A percentile compares a stretch with the other conserved stretches of the same genome.
Conservation (phyloP, 2,329 filamentous ascomycete genomes). For the Pyrenochaeta sp. region DNA sequence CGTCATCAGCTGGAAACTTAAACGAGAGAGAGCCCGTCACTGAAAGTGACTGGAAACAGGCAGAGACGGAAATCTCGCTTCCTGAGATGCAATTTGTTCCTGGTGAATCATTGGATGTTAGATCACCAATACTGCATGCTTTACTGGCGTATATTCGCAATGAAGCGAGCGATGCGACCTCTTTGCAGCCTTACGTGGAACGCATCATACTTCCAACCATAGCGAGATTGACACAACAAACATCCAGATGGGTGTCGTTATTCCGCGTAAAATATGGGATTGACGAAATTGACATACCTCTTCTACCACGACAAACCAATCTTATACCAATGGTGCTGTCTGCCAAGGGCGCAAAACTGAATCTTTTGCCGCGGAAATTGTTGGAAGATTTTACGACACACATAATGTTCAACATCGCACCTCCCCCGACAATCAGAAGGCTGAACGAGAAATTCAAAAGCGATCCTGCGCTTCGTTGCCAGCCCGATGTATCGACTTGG, state of each 20-base stretch:
- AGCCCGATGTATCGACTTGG: no score
- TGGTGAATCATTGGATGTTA: slow-evolving; percentile 4
- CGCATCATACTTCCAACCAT: slow-evolving; percentile 35
- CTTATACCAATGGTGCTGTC: slow-evolving; percentile 14
- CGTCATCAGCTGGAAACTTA: slow-evolving; percentile 47
- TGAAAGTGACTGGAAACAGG: slow-evolving; percentile 43
- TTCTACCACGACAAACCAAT: slow-evolving; percentile 14
- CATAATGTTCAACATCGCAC: slow-evolving; percentile 29
- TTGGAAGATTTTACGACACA: slow-evolving; percentile 34
- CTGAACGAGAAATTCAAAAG: no score
- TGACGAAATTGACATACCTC: slow-evolving; percentile 16
- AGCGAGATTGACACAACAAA: slow-evolving; percentile 21
- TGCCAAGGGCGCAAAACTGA: background rate
- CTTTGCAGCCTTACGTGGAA: slow-evolving; percentile 10
- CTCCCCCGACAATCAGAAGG: no score
- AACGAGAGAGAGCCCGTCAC: slow-evolving; percentile 43
- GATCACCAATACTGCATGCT: slow-evolving; percentile 14
- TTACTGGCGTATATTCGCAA: slow-evolving; percentile 1
- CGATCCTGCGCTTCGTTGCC: no score
- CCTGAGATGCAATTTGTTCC: slow-evolving; percentile 12
- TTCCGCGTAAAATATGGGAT: slow-evolving; percentile 35
- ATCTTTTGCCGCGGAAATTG: slow-evolving; percentile 23
- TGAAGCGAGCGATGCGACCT: background rate
- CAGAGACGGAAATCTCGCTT: slow-evolving; percentile 21
- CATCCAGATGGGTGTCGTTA: slow-evolving; percentile 25